These are phyloP conservation scores for Aspergillus indologenus DNA, from an alignment of 495 filamentous ascomycete genomes.

Conservation along the genomic window DNA sequence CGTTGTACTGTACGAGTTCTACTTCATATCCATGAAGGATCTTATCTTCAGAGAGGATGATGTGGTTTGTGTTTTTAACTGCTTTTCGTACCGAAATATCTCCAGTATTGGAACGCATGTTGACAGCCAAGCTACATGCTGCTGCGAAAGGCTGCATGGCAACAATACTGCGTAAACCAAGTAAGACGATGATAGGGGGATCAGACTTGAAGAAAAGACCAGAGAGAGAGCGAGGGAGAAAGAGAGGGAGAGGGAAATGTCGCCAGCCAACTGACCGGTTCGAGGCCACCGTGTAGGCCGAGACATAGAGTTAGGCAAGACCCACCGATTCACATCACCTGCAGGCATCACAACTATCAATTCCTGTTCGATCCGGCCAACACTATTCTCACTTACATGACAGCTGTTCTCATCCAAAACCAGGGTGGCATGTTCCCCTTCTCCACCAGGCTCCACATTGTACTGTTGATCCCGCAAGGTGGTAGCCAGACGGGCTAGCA, in stretches of 20 bases:
- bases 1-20: not conserved
- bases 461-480: constrained; percentile 40
- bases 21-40: too few relatives aligned
- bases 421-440: constrained; percentile 20
- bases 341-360: constrained; percentile 5
- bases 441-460: constrained; percentile 14
- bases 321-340: constrained; percentile 13
- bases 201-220: not conserved
- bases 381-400: constrained; percentile 19
- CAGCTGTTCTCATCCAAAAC: constrained; percentile 34
- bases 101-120: not conserved
- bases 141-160: not conserved
- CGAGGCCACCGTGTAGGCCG: not conserved
- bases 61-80: not conserved
- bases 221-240: not conserved
- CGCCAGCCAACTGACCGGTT: not conserved
- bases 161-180: not conserved
- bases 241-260: not conserved
- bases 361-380: not conserved
- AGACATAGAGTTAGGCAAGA: not conserved
- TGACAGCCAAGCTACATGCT: not conserved
- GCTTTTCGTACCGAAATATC: not conserved
- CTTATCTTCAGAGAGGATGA: too few relatives aligned
- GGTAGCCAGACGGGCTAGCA: constrained; percentile 55
- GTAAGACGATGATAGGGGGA: not conserved